Percentiles rank a stretch among this genome's conserved stretches.
Conservation (phyloP, 2,329 filamentous ascomycete genomes). For the Trichoderma guizhouense region DNA sequence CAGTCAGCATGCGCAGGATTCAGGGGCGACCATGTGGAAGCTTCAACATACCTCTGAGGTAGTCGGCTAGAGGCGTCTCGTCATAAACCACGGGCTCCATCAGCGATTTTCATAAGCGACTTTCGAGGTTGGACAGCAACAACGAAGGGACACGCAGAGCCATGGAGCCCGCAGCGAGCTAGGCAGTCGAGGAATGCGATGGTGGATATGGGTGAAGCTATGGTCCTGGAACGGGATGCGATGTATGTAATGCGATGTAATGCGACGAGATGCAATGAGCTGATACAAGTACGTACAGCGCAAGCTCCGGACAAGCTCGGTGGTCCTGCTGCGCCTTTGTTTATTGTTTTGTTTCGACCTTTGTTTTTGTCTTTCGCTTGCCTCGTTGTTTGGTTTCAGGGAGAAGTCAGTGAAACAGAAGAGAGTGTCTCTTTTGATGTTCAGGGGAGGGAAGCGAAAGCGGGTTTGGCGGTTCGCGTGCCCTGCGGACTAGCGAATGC, state of each 20-base stretch:
- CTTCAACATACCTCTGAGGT: constrained; percentile 69
- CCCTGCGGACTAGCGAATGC: constrained; percentile 8
- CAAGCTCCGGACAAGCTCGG: not conserved
- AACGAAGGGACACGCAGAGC: constrained; percentile 29
- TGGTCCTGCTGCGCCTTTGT: not conserved
- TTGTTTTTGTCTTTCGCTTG: constrained; percentile 11
- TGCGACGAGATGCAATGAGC: not conserved
- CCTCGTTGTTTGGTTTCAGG: constrained; percentile 3
- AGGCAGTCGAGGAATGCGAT: not conserved
- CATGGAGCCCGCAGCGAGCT: constrained; percentile 26
- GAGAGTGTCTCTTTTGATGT: constrained; percentile 1
- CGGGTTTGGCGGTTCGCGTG: constrained; percentile 9
- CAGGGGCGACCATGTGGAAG: not conserved
- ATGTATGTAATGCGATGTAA: not conserved
- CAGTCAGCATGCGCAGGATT: constrained; percentile 13
- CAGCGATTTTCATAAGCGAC: constrained; percentile 23
- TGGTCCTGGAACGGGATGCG: not conserved
- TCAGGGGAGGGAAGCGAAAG: constrained; percentile 17
- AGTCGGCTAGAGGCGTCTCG: constrained; percentile 82
- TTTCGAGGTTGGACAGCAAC: constrained; percentile 26
- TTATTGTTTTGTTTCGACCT: not conserved
- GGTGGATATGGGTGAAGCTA: not conserved
- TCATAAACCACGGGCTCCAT: constrained; percentile 87
- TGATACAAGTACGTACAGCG: not conserved
- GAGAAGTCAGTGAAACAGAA: constrained; percentile 6